Conservation (phyloP, 352 stramenopile species). For the Aphanomyces cochlioides region DNA sequence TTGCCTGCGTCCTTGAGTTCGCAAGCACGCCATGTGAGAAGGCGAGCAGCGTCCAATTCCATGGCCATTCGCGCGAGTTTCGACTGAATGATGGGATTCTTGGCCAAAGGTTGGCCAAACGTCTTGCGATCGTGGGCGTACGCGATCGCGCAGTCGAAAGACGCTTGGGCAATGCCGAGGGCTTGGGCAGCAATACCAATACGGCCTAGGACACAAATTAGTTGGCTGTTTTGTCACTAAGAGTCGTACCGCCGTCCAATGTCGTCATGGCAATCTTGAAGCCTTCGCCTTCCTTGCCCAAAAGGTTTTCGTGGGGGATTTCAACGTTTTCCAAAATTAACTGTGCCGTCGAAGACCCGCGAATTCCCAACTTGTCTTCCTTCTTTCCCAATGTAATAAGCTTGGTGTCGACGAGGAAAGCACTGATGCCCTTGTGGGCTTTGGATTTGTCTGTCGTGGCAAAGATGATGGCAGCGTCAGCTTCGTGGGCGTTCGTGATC, state of each 20-base stretch:
- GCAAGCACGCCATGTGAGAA: constrained; percentile 93
- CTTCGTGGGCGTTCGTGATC: constrained; percentile 95
- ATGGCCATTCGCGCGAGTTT: constrained; percentile 94
- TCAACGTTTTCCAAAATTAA: constrained; percentile 94
- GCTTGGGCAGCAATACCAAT: constrained; percentile 95
- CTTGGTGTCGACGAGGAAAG: constrained; percentile 93
- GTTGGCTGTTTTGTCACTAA: not conserved
- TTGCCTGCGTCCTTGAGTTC: constrained; percentile 88
- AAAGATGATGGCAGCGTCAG: constrained; percentile 93
- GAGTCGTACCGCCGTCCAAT: constrained; percentile 15
- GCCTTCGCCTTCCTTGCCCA: constrained; percentile 79
- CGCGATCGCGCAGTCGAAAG: constrained; percentile 93
- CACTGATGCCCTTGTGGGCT: constrained; percentile 95
- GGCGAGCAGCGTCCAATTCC: constrained; percentile 88
- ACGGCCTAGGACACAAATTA: constrained; percentile 73
- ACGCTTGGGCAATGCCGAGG: constrained; percentile 94
- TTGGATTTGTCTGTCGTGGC: constrained; percentile 95
- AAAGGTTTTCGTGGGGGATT: constrained; percentile 86
- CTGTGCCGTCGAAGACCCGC: constrained; percentile 94
- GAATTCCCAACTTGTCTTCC: constrained; percentile 97
- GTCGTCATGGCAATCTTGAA: constrained; percentile 86
- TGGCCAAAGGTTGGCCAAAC: constrained; percentile 91
- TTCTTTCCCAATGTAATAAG: constrained; percentile 95
- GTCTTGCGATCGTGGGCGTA: constrained; percentile 93
- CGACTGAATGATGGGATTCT: constrained; percentile 83